phyloP scores from a whole-genome alignment of 805 yeast genomes.

The Millerago galiae region DNA sequence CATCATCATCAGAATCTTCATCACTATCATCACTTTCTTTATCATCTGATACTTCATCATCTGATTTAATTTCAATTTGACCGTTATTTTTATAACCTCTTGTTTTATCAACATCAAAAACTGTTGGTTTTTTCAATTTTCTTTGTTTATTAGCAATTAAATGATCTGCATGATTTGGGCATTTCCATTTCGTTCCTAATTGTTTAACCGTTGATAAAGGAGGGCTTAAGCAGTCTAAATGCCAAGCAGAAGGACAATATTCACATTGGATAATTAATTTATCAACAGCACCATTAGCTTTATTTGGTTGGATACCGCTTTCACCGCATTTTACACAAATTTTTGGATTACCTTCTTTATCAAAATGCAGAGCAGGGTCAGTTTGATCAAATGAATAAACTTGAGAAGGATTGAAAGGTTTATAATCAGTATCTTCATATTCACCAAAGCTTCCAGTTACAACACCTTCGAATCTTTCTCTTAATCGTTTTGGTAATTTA shows the following conservation, averaged over 20 bases:
- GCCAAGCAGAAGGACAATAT: slow-evolving; percentile 80
- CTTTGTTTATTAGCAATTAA: slow-evolving; percentile 31
- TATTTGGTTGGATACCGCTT: slow-evolving; percentile 47
- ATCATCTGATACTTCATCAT: slow-evolving; percentile 27
- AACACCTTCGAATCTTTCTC: slow-evolving; percentile 71
- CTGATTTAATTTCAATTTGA: slow-evolving; percentile 49
- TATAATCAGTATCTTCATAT: slow-evolving; percentile 57
- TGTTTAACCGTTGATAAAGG: slow-evolving; percentile 71
- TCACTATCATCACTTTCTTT: not conserved
- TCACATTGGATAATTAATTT: slow-evolving; percentile 68
- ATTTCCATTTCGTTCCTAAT: slow-evolving; percentile 79
- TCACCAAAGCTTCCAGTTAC: slow-evolving; percentile 62
- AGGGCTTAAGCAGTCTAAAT: slow-evolving; percentile 76
- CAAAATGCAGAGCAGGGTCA: slow-evolving; percentile 60
- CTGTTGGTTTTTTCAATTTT: slow-evolving; percentile 43
- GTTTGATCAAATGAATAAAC: slow-evolving; percentile 42
- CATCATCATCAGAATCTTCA: slow-evolving; percentile 16
- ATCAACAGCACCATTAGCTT: slow-evolving; percentile 35
- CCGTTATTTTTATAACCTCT: slow-evolving; percentile 50
- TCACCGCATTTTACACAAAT: slow-evolving; percentile 72
- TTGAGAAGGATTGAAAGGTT: slow-evolving; percentile 37
- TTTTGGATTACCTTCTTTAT: slow-evolving; percentile 60
- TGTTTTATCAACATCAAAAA: slow-evolving; percentile 47
- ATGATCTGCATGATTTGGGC: slow-evolving; percentile 68
- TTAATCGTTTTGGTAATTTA: slow-evolving; percentile 58